phyloP scores from a whole-genome alignment of 495 filamentous ascomycete species.

The Penicillium goetzii region DNA sequence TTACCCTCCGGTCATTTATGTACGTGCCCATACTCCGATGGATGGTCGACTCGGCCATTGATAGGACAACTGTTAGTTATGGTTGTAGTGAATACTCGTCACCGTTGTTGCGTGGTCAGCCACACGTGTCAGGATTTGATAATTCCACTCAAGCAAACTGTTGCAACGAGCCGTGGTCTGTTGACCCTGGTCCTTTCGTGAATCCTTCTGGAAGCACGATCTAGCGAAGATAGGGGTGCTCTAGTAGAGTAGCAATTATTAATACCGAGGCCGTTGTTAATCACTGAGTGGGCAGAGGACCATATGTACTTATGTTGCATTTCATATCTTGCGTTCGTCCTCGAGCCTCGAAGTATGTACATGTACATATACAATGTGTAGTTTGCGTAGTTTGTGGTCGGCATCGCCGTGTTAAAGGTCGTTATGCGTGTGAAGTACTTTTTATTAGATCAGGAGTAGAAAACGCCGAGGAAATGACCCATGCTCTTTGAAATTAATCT shows the following conservation, averaged over 20 bases:
- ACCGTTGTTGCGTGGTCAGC: background rate
- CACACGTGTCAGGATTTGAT: background rate
- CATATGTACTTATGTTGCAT: background rate
- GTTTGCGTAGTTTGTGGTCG: no score
- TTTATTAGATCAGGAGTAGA: background rate
- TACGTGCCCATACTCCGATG: background rate
- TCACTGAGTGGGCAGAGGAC: background rate
- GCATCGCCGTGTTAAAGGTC: no score
- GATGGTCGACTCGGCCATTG: background rate
- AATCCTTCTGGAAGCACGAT: background rate
- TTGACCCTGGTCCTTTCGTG: background rate
- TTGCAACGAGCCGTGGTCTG: background rate
- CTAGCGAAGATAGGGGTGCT: background rate
- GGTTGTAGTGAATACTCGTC: background rate
- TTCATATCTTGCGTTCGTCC: background rate
- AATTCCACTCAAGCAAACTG: background rate
- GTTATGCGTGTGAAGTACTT: background rate
- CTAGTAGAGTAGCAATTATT: background rate
- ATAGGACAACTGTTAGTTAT: background rate
- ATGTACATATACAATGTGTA: no score
- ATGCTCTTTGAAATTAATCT: no score
- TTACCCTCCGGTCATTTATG: background rate
- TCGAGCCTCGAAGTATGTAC: background rate
- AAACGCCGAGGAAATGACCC: no score
- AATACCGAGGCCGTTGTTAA: background rate